Evolutionary conservation across 2,329 filamentous ascomycete genomes (phyloP).

Genomic region (Lasiodiplodia sp.): DNA sequence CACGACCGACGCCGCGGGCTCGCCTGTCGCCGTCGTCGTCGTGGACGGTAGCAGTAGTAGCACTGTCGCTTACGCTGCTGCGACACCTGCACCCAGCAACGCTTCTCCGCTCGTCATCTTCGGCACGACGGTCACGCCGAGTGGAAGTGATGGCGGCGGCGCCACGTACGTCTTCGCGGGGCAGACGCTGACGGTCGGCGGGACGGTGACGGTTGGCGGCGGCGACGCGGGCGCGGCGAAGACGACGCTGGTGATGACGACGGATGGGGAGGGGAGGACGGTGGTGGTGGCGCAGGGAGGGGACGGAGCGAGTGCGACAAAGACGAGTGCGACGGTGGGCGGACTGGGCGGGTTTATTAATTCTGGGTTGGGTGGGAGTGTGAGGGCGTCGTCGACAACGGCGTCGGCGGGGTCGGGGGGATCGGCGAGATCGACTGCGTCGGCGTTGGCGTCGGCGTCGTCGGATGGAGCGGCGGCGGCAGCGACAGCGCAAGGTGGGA

Average conservation of each 20-base stretch:
- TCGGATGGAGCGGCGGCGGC: background rate
- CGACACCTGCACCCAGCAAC: background rate
- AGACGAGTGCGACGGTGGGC: background rate
- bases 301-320: background rate
- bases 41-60: background rate
- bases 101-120: background rate
- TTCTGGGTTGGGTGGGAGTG: background rate
- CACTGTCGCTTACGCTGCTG: background rate
- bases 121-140: background rate
- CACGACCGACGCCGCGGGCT: background rate
- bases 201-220: background rate
- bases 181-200: constrained; percentile 2
- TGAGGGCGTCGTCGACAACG: background rate
- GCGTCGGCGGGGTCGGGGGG: background rate
- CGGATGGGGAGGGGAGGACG: constrained; percentile 1
- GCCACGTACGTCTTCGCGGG: background rate
- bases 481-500: no score
- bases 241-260: constrained; percentile 1
- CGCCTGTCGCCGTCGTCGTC: background rate
- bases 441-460: background rate
- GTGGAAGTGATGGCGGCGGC: no score
- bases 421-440: background rate
- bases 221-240: background rate
- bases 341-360: background rate
- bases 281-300: background rate